Base-by-base conservation (phyloP, 78 protist genomes). In the Dictyostelium brefeldianum region DNA sequence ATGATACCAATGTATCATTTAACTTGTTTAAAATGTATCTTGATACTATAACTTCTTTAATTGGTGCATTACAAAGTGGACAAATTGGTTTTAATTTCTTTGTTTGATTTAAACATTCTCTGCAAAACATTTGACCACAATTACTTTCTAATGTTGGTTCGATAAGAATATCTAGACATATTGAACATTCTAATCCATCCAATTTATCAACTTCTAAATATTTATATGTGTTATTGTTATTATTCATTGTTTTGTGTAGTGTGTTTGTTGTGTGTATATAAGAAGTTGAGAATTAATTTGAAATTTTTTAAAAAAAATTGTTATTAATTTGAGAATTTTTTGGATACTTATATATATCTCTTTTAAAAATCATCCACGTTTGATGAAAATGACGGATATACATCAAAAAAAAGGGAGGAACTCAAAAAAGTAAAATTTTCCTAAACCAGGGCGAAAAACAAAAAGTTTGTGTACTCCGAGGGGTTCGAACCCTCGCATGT, bases 121-220 rank as follows among this genome's bases (percentile, higher is more conserved):
- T 31, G 46, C 80, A 73, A 31, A 46, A 73, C 50, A 73, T 73
- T n/a, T 73, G 50, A 29, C 80, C 54, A 47, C 80, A 73, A 36
- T 43, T 20, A 46, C 25, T 22, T 27, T 73, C 80, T 5, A 73
- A 51, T n/a, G 46, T 54, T 43, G 80, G 80, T 18, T 73, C 80
- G 20, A 14, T n/a, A 8, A 73, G 46, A 14, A 43, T n/a, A 7
- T 73, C 51, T 31, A 73, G 46, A 47, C 80, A 73, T 41, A 73
- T 73, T 43, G 54, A 5, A 73, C 80, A 73, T 9, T 73, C 80
- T 59, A 59, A 22, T 59, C 69, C 69, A 59, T 59, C 69, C 2
- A 59, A 7, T 59, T 59, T 59, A n/a, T 59, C 69, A 9, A 29
- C 31, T 59, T 59, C 69, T 59, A 59, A 59, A 59, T 59, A 59